Conservation (phyloP, 2,329 filamentous ascomycete genomes). For the Aureobasidium sp. region DNA sequence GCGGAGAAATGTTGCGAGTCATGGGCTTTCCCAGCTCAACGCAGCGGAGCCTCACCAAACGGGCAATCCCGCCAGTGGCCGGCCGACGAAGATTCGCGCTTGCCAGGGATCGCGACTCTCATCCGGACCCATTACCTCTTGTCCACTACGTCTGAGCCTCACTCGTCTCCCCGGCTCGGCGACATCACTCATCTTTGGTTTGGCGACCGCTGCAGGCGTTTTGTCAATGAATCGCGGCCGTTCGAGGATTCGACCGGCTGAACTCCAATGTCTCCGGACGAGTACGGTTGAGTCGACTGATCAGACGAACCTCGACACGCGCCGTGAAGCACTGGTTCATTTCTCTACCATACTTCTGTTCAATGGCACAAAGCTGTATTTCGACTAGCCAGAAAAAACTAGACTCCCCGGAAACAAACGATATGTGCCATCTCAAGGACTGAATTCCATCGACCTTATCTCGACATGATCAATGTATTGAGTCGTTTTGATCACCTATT, state of each 20-base stretch:
- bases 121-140: too few species aligned
- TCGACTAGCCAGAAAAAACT: not conserved
- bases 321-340: not conserved
- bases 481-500: too few species aligned
- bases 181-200: not conserved
- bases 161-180: not conserved
- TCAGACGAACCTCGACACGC: not conserved
- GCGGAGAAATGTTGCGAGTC: too few species aligned
- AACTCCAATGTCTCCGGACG: not conserved
- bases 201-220: not conserved
- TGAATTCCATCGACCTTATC: too few species aligned
- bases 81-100: not conserved
- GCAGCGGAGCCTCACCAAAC: not conserved
- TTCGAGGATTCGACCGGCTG: not conserved
- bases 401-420: not conserved
- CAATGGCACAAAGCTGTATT: not conserved
- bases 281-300: not conserved
- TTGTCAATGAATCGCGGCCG: not conserved
- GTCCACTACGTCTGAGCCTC: not conserved
- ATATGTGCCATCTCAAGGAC: too few species aligned
- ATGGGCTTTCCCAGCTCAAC: too few species aligned
- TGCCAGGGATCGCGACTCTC: not conserved
- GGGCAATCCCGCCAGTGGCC: not conserved
- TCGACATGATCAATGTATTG: too few species aligned
- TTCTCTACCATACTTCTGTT: not conserved